Base-by-base conservation (phyloP, 169 alveolate genomes). In the Neospora caninum region DNA sequence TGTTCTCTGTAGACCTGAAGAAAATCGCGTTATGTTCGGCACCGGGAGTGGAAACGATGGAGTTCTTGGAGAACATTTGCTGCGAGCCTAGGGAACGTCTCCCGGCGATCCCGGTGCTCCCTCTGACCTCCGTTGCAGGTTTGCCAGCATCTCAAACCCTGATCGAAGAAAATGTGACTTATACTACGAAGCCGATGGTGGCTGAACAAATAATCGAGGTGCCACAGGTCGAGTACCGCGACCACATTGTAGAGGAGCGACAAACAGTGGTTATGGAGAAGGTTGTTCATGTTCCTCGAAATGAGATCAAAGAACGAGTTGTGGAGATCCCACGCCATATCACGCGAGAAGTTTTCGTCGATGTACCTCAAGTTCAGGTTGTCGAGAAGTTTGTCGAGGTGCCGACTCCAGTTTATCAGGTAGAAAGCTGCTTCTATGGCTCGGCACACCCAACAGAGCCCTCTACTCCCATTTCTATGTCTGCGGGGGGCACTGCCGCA, bases 311-410 rank as follows among this genome's bases (percentile, higher is more conserved):
- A 1, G 93, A 92, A 34, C 54, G 95, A 27, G 34, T 92, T 22
- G 49, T n/a, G 34, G 92, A 84, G 7, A 49, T 92, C n/a, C 92
- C 95, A 38, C 86, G 86, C 27, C 82, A 49, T 54, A 38, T 92
- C 4, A 84, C 88, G 34, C 31, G 38, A 86, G 95, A 92, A 45
- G 78, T 64, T 1, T 7, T 69, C 34, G 83, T 91, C 13, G 80
- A 67, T 0, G 95, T 92, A 0, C 95, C 95, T 2, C 95, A 92
- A 80, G 88, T 92, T 0, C 94, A 92, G 34, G 54, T 80, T 45
- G 80, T 82, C 27, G 94, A 92, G 82, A 86, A 89, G n/a, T 78
- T 89, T 18, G 94, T 92, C 36, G 94, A 92, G 80, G 88, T 92
- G 0, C 92, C 94, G 25, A 83, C 92, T 7, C 42, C 92, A 38